Percentiles rank a stretch among this genome's conserved stretches.
Evolutionary conservation across 2,329 filamentous ascomycete genomes (phyloP).

Genomic region (Sclerotinia minor): DNA sequence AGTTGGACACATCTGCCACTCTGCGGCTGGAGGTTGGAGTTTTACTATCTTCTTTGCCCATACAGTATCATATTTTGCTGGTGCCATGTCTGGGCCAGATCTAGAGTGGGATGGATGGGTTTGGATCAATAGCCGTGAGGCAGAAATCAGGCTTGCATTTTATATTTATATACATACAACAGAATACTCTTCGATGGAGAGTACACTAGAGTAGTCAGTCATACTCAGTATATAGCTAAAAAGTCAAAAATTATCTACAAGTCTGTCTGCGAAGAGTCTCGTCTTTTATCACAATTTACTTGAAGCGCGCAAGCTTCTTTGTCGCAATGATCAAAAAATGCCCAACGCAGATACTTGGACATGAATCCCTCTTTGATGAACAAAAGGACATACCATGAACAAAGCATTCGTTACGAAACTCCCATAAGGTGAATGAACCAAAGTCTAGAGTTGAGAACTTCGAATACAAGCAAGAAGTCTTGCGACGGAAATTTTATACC

Average conservation of each 20-base stretch:
- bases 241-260: not conserved
- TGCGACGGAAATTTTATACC: not conserved
- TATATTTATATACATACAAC: not conserved
- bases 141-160: not conserved
- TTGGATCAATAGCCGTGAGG: not conserved
- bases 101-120: not conserved
- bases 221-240: conserved; percentile 8
- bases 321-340: not conserved
- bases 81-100: not conserved
- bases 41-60: conserved; percentile 16
- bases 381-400: not conserved
- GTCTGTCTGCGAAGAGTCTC: too few relatives aligned
- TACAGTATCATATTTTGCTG: conserved; percentile 12
- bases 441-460: too few relatives aligned
- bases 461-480: not conserved
- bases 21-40: not conserved
- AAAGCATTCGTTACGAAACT: not conserved
- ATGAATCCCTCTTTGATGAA: not conserved
- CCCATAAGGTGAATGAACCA: too few relatives aligned
- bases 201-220: not conserved
- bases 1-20: not conserved
- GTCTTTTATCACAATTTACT: not conserved
- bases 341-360: not conserved
- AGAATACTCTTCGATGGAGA: conserved; percentile 8
- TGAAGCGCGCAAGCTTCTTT: conserved; percentile 1